A percentile compares a stretch with the other conserved stretches of the same genome.
phyloP scores from a whole-genome alignment of 108 stramenopile species.

The Poteriospumella lacustris region DNA sequence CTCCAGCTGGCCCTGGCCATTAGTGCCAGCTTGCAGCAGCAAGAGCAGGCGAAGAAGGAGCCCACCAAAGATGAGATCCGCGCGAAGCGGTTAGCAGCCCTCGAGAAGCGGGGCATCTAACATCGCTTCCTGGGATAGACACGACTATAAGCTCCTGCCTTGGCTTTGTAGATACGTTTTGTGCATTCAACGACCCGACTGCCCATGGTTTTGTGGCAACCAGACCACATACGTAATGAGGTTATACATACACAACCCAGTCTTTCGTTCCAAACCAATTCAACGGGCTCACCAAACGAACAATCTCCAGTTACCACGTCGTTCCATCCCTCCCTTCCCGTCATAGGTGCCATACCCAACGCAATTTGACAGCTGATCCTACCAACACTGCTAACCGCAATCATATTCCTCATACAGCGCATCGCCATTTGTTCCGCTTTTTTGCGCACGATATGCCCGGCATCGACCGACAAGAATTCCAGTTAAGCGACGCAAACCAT shows the following conservation, averaged over 20 bases:
- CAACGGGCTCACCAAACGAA: too few relatives aligned
- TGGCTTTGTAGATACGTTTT: not conserved
- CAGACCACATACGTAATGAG: not conserved
- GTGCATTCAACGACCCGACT: not conserved
- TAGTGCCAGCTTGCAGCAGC: not conserved
- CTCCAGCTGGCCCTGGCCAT: not conserved
- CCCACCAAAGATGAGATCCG: not conserved
- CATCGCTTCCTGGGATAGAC: not conserved
- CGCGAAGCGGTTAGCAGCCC: not conserved
- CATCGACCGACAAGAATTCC: not conserved
- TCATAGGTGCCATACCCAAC: too few relatives aligned
- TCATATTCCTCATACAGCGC: not conserved
- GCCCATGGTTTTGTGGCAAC: not conserved
- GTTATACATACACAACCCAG: not conserved
- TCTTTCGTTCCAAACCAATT: too few relatives aligned
- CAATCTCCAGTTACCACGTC: too few relatives aligned
- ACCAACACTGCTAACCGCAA: too few relatives aligned
- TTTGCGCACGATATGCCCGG: not conserved
- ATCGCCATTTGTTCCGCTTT: not conserved
- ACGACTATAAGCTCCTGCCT: not conserved
- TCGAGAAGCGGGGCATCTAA: not conserved
- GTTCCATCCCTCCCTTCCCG: too few relatives aligned
- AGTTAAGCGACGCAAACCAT: not conserved
- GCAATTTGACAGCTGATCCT: too few relatives aligned
- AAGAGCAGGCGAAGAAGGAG: too few relatives aligned